phyloP scores from a whole-genome alignment of 257 asterid genomes.

The Rhazya stricta region DNA sequence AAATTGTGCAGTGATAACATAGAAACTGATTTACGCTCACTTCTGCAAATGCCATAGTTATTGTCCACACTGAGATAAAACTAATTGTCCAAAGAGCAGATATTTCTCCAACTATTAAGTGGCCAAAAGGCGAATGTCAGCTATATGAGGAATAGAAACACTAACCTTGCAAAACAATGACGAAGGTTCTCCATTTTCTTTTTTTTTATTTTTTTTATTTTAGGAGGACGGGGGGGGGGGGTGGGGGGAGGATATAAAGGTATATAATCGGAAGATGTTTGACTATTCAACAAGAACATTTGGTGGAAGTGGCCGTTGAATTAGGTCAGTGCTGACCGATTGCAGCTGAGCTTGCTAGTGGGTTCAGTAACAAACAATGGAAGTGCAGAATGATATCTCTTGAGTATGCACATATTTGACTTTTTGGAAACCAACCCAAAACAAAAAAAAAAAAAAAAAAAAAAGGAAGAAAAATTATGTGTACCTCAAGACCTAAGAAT shows the following conservation, averaged over 20 bases:
- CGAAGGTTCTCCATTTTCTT: no score
- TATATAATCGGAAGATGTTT: no score
- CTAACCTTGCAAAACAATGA: background rate
- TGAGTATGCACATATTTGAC: no score
- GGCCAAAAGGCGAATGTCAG: no score
- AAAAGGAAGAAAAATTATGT: conserved; percentile 18
- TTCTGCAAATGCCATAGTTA: background rate
- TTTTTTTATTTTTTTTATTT: no score
- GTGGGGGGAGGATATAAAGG: no score
- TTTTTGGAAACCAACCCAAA: background rate
- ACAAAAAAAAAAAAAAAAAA: background rate
- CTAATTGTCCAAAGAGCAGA: background rate
- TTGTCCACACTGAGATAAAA: background rate
- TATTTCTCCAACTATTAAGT: background rate
- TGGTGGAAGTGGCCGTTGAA: no score
- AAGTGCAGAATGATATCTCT: no score
- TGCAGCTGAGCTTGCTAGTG: no score
- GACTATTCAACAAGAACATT: no score
- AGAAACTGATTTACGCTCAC: background rate
- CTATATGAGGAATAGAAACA: background rate
- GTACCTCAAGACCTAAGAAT: conserved; percentile 95
- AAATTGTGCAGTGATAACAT: background rate
- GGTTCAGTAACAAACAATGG: no score
- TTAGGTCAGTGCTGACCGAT: no score
- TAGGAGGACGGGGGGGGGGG: background rate